Base-by-base conservation (phyloP, 2,329 filamentous ascomycete species). In the Ophiosphaerella herpotricha region DNA sequence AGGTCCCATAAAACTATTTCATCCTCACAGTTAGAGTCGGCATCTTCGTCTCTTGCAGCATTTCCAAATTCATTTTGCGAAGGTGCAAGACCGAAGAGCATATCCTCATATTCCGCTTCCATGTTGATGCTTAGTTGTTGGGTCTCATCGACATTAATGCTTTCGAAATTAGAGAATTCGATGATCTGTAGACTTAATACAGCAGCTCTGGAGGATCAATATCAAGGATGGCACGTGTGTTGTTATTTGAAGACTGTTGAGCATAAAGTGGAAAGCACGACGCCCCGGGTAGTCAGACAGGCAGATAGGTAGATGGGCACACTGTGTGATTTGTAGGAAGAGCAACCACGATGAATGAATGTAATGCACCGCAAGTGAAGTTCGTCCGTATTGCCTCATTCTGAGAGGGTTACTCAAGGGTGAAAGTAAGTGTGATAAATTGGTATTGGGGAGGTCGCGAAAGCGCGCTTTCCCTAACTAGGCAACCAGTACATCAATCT, bases 21-120 rank as follows among this genome's bases (percentile, higher is more conserved):
- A 7, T 39, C 49, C 35, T 58, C 42, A 16, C 39, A 38, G 26
- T 21, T 24, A 14, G 46, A 29, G 9, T 66, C 61, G 7, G 54
- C 14, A 71, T 57, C 1, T 68, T 61, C 43, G 35, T 66, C 44
- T 9, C 57, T 45, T 39, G 52, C 46, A 18, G 36, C 7, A 31
- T 57, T 52, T 3, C 58, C 57, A 7, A 55, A 21, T n/a, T 46
- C 49, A 7, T 50, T 52, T 18, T 66, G 63, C 1, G 61, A 61
- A 11, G 51, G 53, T 23, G 45, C 38, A 7, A 43, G 36, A 14
- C 54, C 57, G 41, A 73, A 70, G 5, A 74, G 61, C 45, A 71
- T 64, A 35, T 72, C 66, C 7, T 74, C 63, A 32, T 57, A 35
- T n/a, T 52, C 48, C 16, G 33, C 34, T 12, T 70, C 52, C 68